Conservation (phyloP, 805 yeast species). For the Sugiyamaella marilandica region DNA sequence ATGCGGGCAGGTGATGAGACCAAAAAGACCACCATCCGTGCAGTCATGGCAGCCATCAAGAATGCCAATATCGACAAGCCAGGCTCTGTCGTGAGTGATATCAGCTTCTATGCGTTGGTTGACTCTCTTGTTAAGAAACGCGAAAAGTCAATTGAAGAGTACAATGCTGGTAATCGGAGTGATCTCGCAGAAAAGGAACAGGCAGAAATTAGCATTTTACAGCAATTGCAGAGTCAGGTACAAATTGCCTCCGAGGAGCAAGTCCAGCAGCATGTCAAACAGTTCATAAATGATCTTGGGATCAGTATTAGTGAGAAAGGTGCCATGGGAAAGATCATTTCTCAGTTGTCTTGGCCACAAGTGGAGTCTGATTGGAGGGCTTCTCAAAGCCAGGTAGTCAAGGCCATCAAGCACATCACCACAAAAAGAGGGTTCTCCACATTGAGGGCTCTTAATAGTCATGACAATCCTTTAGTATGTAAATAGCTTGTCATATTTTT, state of each 20-base stretch:
- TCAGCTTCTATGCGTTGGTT: conserved; percentile 39
- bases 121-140: conserved; percentile 39
- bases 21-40: conserved; percentile 29
- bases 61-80: conserved; percentile 32
- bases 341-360: conserved; percentile 24
- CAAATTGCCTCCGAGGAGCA: conserved; percentile 49
- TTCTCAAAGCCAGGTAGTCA: conserved; percentile 27
- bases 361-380: conserved; percentile 31
- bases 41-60: conserved; percentile 33
- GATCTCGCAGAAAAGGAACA: conserved; percentile 54
- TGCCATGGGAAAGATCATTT: conserved; percentile 22
- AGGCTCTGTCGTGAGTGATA: conserved; percentile 26
- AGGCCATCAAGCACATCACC: conserved; percentile 21
- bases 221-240: conserved; percentile 37
- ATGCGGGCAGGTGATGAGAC: conserved; percentile 43
- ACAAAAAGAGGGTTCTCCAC: conserved; percentile 27
- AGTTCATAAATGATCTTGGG: conserved; percentile 19
- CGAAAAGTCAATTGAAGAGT: conserved; percentile 46
- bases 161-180: conserved; percentile 40
- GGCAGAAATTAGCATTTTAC: conserved; percentile 42
- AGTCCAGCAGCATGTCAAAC: conserved; percentile 33
- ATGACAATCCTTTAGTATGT: conserved; percentile 54
- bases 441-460: conserved; percentile 24
- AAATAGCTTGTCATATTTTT: too few relatives aligned
- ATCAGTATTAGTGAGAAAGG: conserved; percentile 15